phyloP scores from a whole-genome alignment of 768 basidiomycete genomes.

The Hebeloma cylindrosporum region DNA sequence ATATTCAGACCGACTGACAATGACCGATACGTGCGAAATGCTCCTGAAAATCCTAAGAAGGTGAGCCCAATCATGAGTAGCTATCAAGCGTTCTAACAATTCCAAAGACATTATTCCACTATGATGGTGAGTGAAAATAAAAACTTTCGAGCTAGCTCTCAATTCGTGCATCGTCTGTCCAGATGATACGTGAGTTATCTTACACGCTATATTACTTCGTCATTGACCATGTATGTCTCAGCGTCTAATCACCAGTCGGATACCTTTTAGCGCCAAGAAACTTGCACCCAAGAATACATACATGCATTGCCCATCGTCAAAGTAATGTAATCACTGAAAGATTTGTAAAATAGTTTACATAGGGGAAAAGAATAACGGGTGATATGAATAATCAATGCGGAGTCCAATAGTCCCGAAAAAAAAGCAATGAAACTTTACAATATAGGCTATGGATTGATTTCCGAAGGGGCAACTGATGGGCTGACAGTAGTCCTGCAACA shows the following conservation, averaged over 20 bases:
- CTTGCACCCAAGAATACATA: not conserved
- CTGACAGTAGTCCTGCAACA: too few relatives aligned
- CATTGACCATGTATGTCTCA: conserved; percentile 16
- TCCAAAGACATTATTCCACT: conserved; percentile 72
- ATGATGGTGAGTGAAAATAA: conserved; percentile 58
- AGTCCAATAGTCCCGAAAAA: not conserved
- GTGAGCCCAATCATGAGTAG: conserved; percentile 36
- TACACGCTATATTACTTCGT: not conserved
- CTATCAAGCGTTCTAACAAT: conserved; percentile 1
- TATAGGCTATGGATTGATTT: too few relatives aligned
- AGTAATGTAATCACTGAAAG: conserved; percentile 1
- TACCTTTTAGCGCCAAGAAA: conserved; percentile 6
- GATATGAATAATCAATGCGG: not conserved
- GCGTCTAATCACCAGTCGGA: conserved; percentile 32
- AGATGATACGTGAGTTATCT: conserved; percentile 62
- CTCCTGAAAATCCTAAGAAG: conserved; percentile 88
- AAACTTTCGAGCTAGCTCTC: conserved; percentile 22
- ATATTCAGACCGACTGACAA: conserved; percentile 73
- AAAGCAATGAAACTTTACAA: conserved; percentile 7
- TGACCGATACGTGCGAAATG: conserved; percentile 74
- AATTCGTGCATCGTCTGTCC: conserved; percentile 6
- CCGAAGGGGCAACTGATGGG: too few relatives aligned
- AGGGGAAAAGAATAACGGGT: conserved; percentile 9
- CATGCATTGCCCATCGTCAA: too few relatives aligned
- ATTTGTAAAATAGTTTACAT: conserved; percentile 14